Base-by-base conservation (phyloP, 495 filamentous ascomycete species). In the Aspergillus wentii region DNA sequence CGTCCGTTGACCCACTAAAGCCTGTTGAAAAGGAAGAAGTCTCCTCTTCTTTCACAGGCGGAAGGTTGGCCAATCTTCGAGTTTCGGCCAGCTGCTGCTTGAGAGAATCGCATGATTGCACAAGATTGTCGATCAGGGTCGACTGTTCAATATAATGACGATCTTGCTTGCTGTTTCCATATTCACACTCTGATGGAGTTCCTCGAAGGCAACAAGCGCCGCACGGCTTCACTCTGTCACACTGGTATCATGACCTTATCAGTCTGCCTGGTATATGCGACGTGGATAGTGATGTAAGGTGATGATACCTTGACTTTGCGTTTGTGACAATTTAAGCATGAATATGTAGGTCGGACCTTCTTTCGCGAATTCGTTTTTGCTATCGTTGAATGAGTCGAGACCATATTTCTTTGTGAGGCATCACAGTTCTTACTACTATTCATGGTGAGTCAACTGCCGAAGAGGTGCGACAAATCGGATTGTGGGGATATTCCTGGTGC, bases 261-360 rank as follows among this genome's bases (percentile, higher is more conserved):
- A 40, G 30, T 20, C 30, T 17, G 15, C 3, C 7, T 20, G 32
- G n/a, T n/a, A n/a, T n/a, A n/a, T n/a, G n/a, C n/a, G n/a, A n/a
- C n/a, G n/a, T n/a, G n/a, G n/a, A n/a, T n/a, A n/a, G n/a, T n/a
- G n/a, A n/a, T n/a, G n/a, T n/a, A n/a, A n/a, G n/a, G n/a, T n/a
- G 18, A 34, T 19, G 13, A 27, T 48, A 57, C 54, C 50, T 57
- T 57, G 13, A 57, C 50, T 44, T 57, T 57, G 35, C 54, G 54
- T 41, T 53, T 57, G 30, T 57, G 54, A 30, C 54, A 57, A 26
- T 44, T 53, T 30, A 57, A 43, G 39, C 54, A 57, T 19, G 54
- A 57, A 30, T 53, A 48, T 9, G 50, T 57, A 43, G 49, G 54
- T 33, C 54, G 54, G 35, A 48, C 48, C 33, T 57, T 57, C 43